Evolutionary conservation across 331 rosid genomes (phyloP).

Genomic region (Prunus yedoensis): DNA sequence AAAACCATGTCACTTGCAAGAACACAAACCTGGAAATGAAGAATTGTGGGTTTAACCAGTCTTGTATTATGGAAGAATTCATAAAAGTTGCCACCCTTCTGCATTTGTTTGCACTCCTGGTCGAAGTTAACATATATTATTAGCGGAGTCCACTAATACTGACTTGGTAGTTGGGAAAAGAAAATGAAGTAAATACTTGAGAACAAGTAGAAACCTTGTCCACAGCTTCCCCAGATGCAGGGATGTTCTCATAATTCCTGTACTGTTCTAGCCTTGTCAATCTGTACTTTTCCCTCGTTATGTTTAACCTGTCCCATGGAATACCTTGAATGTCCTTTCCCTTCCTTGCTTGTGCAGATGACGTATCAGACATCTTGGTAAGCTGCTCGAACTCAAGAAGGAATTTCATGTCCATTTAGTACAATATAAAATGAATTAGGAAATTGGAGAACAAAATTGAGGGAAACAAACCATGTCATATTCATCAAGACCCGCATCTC

Average conservation of each 20-base stretch:
- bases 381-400: slow-evolving; percentile 40
- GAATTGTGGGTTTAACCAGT: slow-evolving; percentile 88
- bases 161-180: not conserved
- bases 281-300: slow-evolving; percentile 71
- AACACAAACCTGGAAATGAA: slow-evolving; percentile 87
- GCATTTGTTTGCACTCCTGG: slow-evolving; percentile 67
- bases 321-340: slow-evolving; percentile 95
- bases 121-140: slow-evolving; percentile 14
- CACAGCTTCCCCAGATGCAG: slow-evolving; percentile 67
- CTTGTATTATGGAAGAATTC: slow-evolving; percentile 85
- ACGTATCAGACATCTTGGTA: slow-evolving; percentile 76
- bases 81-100: slow-evolving; percentile 68
- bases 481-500: slow-evolving; percentile 47
- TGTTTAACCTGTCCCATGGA: slow-evolving; percentile 83
- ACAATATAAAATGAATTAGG: not conserved
- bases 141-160: not conserved
- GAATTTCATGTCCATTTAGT: not conserved
- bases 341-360: slow-evolving; percentile 78
- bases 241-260: slow-evolving; percentile 83
- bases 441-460: not conserved
- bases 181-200: not conserved
- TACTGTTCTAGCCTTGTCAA: slow-evolving; percentile 79
- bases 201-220: slow-evolving; percentile 59
- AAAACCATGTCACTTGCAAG: slow-evolving; percentile 18
- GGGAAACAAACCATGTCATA: slow-evolving; percentile 49